A percentile compares a stretch with the other conserved stretches of the same genome.
Evolutionary conservation across 1,284 basidiomycete species (phyloP).

Genomic region (Fereydounia khargensis): DNA sequence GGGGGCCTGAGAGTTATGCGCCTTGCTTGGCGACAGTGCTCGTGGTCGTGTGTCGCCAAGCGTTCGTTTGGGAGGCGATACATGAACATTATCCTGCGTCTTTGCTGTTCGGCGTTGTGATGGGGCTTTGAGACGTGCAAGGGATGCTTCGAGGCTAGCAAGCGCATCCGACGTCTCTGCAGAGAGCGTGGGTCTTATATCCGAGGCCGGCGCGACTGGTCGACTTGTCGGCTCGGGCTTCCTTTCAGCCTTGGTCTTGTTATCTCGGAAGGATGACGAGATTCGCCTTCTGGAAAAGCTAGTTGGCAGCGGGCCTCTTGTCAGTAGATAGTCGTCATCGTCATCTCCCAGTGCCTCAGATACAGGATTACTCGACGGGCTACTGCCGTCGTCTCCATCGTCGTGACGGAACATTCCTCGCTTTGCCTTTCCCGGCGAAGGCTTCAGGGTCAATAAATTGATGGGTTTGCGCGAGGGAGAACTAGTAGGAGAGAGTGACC

Average conservation of each 20-base stretch:
- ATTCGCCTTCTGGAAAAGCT: not conserved
- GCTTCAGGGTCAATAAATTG: constrained; percentile 30
- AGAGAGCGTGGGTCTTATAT: constrained; percentile 20
- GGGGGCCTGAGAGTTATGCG: not conserved
- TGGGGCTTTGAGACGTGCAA: constrained; percentile 22
- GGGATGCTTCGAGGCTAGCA: constrained; percentile 30
- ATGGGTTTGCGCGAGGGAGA: constrained; percentile 20
- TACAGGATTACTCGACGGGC: not conserved
- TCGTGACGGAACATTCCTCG: constrained; percentile 36
- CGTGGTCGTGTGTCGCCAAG: not conserved
- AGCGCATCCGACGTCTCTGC: constrained; percentile 28
- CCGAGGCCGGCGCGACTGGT: too few relatives aligned
- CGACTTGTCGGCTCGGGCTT: too few relatives aligned
- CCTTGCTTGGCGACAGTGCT: not conserved
- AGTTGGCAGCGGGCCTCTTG: not conserved
- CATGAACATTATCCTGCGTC: not conserved
- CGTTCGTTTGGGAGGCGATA: not conserved
- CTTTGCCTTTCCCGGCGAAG: constrained; percentile 33
- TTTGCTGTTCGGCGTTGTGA: not conserved
- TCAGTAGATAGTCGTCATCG: not conserved
- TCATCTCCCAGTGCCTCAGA: too few relatives aligned
- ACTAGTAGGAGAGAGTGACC: too few relatives aligned
- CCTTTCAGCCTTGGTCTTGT: too few relatives aligned
- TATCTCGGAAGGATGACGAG: too few relatives aligned
- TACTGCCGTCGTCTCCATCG: constrained; percentile 1